phyloP scores from a whole-genome alignment of 169 alveolate species.

The Condylostoma magnum region DNA sequence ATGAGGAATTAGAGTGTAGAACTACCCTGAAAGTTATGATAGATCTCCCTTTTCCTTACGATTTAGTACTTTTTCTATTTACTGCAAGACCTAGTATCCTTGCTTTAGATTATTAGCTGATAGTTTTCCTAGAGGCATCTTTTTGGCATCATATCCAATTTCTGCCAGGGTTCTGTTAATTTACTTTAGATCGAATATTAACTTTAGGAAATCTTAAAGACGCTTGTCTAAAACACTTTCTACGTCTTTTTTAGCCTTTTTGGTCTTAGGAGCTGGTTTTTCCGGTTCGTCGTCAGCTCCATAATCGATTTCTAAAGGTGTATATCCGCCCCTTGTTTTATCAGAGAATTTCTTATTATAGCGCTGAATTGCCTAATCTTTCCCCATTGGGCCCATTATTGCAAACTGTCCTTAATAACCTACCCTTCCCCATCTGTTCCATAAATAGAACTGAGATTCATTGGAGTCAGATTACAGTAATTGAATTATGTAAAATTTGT shows the following conservation, averaged over 20 bases:
- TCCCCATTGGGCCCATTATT: constrained; percentile 38
- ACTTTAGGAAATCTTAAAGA: constrained; percentile 33
- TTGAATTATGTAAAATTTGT: constrained; percentile 46
- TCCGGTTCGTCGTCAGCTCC: constrained; percentile 33
- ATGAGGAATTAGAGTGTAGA: constrained; percentile 80
- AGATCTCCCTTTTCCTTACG: constrained; percentile 39
- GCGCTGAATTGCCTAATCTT: constrained; percentile 42
- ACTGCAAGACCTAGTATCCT: constrained; percentile 66
- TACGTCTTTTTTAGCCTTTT: constrained; percentile 26
- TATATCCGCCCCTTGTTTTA: constrained; percentile 74
- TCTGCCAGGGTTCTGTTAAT: constrained; percentile 69
- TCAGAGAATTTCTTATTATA: constrained; percentile 48
- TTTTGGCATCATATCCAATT: constrained; percentile 82
- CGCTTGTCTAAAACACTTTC: constrained; percentile 29
- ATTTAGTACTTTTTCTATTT: constrained; percentile 64
- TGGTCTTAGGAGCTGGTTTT: constrained; percentile 26
- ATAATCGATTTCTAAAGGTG: constrained; percentile 59
- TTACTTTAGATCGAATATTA: constrained; percentile 72
- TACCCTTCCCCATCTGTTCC: constrained; percentile 84
- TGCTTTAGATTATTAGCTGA: constrained; percentile 55
- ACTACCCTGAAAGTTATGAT: constrained; percentile 48
- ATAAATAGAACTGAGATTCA: constrained; percentile 37
- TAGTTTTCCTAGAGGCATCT: constrained; percentile 82
- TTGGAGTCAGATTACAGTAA: constrained; percentile 39
- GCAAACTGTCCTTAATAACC: constrained; percentile 70